A percentile compares a stretch with the other conserved stretches of the same genome.
These are phyloP conservation scores for Melampsora occidentalis DNA, from an alignment of 1,284 basidiomycete species.

Conservation along the genomic window DNA sequence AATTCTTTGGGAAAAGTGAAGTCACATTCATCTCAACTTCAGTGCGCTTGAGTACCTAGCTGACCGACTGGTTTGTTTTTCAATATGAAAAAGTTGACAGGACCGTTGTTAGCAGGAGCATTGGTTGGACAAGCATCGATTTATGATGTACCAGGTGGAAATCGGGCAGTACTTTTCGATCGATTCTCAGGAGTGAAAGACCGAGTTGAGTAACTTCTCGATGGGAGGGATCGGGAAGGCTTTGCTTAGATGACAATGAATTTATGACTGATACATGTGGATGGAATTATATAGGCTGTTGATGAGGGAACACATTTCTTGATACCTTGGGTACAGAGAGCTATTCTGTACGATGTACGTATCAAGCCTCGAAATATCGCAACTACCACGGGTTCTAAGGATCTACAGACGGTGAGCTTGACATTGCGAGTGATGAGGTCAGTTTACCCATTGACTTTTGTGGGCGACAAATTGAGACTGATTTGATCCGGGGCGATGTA, in stretches of 20 bases:
- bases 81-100: conserved; percentile 45
- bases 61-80: not conserved
- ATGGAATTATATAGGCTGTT: conserved; percentile 62
- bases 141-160: conserved; percentile 54
- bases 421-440: conserved; percentile 87
- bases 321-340: conserved; percentile 88
- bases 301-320: conserved; percentile 97
- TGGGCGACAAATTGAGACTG: not conserved
- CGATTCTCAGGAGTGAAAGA: conserved; percentile 88
- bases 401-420: conserved; percentile 96
- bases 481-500: not conserved
- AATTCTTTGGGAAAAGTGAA: not conserved
- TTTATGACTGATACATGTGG: conserved; percentile 2
- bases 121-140: conserved; percentile 53
- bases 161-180: conserved; percentile 96
- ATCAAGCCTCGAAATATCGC: conserved; percentile 98
- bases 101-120: conserved; percentile 53
- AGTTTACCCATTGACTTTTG: not conserved
- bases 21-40: not conserved
- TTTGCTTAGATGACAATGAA: not conserved
- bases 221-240: not conserved
- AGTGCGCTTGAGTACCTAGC: no score
- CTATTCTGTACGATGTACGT: conserved; percentile 94
- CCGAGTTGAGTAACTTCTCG: conserved; percentile 58
- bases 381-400: conserved; percentile 89